Base-by-base conservation (phyloP, 2,329 filamentous ascomycete species). In the Penicillium sp. region DNA sequence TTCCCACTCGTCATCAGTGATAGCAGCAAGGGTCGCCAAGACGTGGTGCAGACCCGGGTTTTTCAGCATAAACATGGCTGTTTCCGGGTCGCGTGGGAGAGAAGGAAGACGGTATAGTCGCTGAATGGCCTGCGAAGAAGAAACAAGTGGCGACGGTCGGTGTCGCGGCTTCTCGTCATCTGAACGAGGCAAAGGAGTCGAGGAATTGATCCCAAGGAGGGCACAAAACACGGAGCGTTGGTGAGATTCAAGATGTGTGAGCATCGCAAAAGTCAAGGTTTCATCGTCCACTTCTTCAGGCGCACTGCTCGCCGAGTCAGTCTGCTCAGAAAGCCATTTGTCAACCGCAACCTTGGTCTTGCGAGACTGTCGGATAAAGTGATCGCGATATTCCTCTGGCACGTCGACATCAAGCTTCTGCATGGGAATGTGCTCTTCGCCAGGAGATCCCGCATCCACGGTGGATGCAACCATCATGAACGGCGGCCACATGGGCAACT, bases 1-100 rank as follows among this genome's bases (percentile, higher is more conserved):
- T 65, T 97, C 94, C 94, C 94, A 98, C 77, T 98, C 94, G n/a
- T 91, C 91, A 51, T 89, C 86, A 73, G 90, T 95, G 69, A 98
- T 95, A 56, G 93, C 92, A 38, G 91, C 89, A 54, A 97, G 84
- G 0, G 94, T 97, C 44, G 92, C 89, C 3, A 98, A 86, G 35
- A 97, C 88, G 72, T 95, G 90, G 75, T 98, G 94, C 53, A 95
- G 87, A 13, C 86, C 83, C 0, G 89, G 88, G 75, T 97, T 90
- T 75, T 90, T 92, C 65, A 97, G 85, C 53, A 98, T 86, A 74
- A 92, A 97, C 68, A 95, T 88, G 13, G 91, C 91, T 6, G 89
- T 88, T 75, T 97, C 93, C 19, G 93, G 91, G 71, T 97, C 92
- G 51, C 94, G 89, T 0, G 94, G 94, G 1, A 86, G 83, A 28